Evolutionary conservation across 352 stramenopile genomes (phyloP), one percentile per base, ranked within the genome.

Genomic region (Globisporangium rhizosaccharum): DNA sequence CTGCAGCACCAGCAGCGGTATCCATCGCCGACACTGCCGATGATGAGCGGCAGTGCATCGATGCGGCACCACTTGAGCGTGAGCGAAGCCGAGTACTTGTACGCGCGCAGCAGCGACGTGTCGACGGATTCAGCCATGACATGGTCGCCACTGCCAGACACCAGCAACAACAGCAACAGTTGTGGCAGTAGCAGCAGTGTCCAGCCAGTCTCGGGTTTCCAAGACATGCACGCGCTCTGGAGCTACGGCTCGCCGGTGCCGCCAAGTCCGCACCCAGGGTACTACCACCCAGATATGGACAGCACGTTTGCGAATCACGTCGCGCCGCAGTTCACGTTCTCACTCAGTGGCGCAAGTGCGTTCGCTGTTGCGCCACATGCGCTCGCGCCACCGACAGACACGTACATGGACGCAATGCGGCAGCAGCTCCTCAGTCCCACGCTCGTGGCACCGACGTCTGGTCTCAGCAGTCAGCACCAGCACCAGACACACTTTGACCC

Each of bases 191-290:
- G 33, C 33, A 42, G 23, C 53, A 55, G 61, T 25, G 51, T 53
- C 41, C 45, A 52, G 51, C 45, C 59, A 15, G 41, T 53, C 28
- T 59, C 42, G 0, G 54, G 54, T 0, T 70, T 64, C 45, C 59
- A 59, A 14, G 47, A 71, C 17, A 70, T 68, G 45, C 63, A 57
- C 9, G 50, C 61, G 9, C 46, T 71, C 36, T 82, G 73, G 73
- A 59, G 55, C 15, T 68, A 63, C 42, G 73, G 61, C 46, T 59
- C 65, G 7, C 56, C 68, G 10, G 55, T 66, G n/a, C 14, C 57
- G 57, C 11, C 49, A 62, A 23, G 52, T 59, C 20, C 37, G 61
- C 23, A 45, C 62, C 51, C 61, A 62, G 50, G 50, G 26, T 68
- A 69, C 36, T 71, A 71, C 44, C 61, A 66, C 12, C 53, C 61